Percentiles rank a stretch among this genome's conserved stretches.
These are phyloP conservation scores for Tolypocladium sp. DNA, from an alignment of 2,329 filamentous ascomycete genomes.

Conservation along the genomic window DNA sequence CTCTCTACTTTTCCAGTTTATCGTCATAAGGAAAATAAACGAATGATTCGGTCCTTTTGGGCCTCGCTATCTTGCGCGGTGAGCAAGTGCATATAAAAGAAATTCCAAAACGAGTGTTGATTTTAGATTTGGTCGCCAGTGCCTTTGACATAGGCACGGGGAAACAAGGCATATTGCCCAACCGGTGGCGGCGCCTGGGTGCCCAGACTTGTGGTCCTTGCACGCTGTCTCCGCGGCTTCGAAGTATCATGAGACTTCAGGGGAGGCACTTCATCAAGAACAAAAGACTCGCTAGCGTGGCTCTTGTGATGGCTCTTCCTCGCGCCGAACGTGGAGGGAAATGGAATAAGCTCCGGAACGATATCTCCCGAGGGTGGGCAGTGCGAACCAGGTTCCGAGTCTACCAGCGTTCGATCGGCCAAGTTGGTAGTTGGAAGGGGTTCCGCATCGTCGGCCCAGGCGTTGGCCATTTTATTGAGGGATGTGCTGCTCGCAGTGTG, in stretches of 20 bases:
- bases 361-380: slow-evolving; percentile 16
- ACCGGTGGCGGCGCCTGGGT: slow-evolving; percentile 30
- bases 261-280: slow-evolving; percentile 17
- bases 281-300: slow-evolving; percentile 27
- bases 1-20: background rate
- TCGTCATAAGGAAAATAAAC: background rate
- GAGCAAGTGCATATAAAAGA: background rate
- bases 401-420: slow-evolving; percentile 8
- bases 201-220: slow-evolving; percentile 37
- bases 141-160: slow-evolving; percentile 22
- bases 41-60: background rate
- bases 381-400: slow-evolving; percentile 7
- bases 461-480: slow-evolving; percentile 23
- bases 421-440: slow-evolving; percentile 16
- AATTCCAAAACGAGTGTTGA: background rate
- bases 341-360: slow-evolving; percentile 24
- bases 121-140: slow-evolving; percentile 22
- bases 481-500: slow-evolving; percentile 44
- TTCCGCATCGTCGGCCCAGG: slow-evolving; percentile 22
- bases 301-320: slow-evolving; percentile 22
- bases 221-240: slow-evolving; percentile 27
- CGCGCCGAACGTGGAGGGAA: slow-evolving; percentile 12
- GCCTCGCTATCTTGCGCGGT: background rate
- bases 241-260: slow-evolving; percentile 19
- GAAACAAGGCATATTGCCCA: slow-evolving; percentile 39